Evolutionary conservation across 2,329 filamentous ascomycete genomes (phyloP), one percentile per base, ranked within the genome.

Genomic region (Fusarium sororula): DNA sequence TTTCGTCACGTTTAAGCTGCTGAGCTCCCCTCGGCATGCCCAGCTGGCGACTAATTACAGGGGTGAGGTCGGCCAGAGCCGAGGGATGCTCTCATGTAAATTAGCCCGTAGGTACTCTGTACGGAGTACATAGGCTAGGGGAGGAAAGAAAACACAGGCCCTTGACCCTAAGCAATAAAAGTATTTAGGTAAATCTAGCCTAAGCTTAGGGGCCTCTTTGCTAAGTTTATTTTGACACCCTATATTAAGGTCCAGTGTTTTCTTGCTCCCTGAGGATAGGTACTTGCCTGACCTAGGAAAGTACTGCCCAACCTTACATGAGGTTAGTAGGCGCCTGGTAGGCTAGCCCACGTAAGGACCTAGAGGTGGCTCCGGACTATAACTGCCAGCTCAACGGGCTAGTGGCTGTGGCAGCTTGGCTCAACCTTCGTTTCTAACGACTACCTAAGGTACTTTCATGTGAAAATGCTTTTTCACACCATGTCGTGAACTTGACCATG

Each of bases 51-150:
- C 38, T 28, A 18, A 56, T 26, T 58, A 73, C 76, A 80, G 75
- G 79, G 79, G 63, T 78, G 15, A 38, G 55, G 51, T 64, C 75
- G 67, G 75, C 44, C 66, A 72, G 73, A 78, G 69, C 79, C 76
- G 79, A 80, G 78, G 67, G 68, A 55, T 58, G 47, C 51, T 28
- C 18, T 32, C 14, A 22, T 28, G 44, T 28, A 35, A 35, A 15
- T 35, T 35, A 28, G 24, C 24, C 44, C 15, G 22, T 48, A 15
- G 47, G 11, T 50, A 15, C 13, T 30, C 28, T 12, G 30, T 30
- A 30, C 12, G 32, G 32, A 35, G 32, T 35, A 35, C 32, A 35
- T 35, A 30, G 24, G 24, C 24, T 26, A 26, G 24, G 24, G 24
- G 24, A 26, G 24, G 24, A 26, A 26, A 26, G 24, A 26, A 26